phyloP scores from a whole-genome alignment of 352 stramenopile genomes.

The Elongisporangium anandrum region DNA sequence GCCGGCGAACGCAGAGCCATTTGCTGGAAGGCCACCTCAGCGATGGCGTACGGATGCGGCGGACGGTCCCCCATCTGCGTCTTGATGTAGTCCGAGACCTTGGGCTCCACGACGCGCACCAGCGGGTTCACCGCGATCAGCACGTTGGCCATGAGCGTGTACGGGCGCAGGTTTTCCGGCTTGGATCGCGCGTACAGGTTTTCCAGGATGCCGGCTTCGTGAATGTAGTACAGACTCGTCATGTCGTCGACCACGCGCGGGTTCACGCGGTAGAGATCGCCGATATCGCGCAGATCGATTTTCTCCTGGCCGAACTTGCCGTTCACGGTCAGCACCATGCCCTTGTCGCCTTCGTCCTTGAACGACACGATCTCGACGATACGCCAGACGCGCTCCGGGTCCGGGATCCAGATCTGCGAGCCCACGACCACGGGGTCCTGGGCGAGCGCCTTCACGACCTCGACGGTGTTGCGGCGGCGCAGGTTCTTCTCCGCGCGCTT shows the following conservation, averaged over 20 bases:
- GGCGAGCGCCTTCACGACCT: slow-evolving; percentile 62
- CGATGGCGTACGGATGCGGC: slow-evolving; percentile 79
- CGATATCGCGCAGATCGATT: slow-evolving; percentile 77
- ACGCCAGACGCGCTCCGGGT: slow-evolving; percentile 79
- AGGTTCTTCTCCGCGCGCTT: slow-evolving; percentile 56
- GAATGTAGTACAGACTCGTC: slow-evolving; percentile 87
- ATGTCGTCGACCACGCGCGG: slow-evolving; percentile 85
- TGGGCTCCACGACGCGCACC: slow-evolving; percentile 73
- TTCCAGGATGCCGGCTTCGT: slow-evolving; percentile 82
- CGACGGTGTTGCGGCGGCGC: slow-evolving; percentile 62
- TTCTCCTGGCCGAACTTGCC: slow-evolving; percentile 70
- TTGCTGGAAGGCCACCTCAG: slow-evolving; percentile 87
- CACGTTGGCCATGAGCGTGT: slow-evolving; percentile 89
- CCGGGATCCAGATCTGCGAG: slow-evolving; percentile 83
- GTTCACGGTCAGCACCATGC: slow-evolving; percentile 62
- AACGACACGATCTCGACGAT: slow-evolving; percentile 75
- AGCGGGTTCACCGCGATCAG: slow-evolving; percentile 86
- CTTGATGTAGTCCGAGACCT: slow-evolving; percentile 86
- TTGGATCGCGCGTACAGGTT: slow-evolving; percentile 76
- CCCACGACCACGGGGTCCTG: slow-evolving; percentile 72
- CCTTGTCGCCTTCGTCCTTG: slow-evolving; percentile 41
- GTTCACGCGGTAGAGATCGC: slow-evolving; percentile 85
- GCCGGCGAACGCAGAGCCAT: slow-evolving; percentile 78
- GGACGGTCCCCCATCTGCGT: slow-evolving; percentile 84
- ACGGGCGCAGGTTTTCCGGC: slow-evolving; percentile 68